Evolutionary conservation across 2,329 filamentous ascomycete genomes (phyloP).

Genomic region (Penicillium sp.): DNA sequence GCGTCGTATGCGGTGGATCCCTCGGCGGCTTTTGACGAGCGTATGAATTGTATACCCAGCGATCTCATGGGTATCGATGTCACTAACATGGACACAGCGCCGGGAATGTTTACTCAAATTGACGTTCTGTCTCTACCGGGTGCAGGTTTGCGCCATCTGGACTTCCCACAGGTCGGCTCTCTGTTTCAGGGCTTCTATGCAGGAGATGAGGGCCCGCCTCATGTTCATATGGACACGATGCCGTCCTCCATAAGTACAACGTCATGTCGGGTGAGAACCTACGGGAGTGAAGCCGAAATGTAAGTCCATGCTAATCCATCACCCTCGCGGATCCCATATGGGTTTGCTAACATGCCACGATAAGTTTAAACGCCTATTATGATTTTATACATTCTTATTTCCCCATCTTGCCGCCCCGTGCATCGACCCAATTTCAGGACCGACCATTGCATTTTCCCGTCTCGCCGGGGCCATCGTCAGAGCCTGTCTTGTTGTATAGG

Average conservation of each 20-base stretch:
- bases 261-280: conserved; percentile 42
- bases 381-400: conserved; percentile 52
- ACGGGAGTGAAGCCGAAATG: conserved; percentile 48
- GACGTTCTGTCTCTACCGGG: conserved; percentile 47
- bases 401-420: conserved; percentile 48
- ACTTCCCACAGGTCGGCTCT: conserved; percentile 43
- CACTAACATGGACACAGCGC: conserved; percentile 32
- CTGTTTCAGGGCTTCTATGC: conserved; percentile 45
- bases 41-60: conserved; percentile 28
- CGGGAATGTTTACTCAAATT: conserved; percentile 46
- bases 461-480: conserved; percentile 37
- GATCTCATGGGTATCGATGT: neutral
- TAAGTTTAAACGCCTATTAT: conserved; percentile 51
- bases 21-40: conserved; percentile 36
- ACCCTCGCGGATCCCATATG: conserved; percentile 14
- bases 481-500: conserved; percentile 39
- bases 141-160: conserved; percentile 46
- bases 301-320: conserved; percentile 27
- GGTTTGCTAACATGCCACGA: conserved; percentile 3
- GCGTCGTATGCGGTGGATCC: conserved; percentile 28
- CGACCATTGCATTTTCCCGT: conserved; percentile 39
- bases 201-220: conserved; percentile 29
- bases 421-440: conserved; percentile 35
- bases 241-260: conserved; percentile 33
- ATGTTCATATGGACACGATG: conserved; percentile 34